Conservation (phyloP, 805 yeast genomes). For the Starmerella geochares region DNA sequence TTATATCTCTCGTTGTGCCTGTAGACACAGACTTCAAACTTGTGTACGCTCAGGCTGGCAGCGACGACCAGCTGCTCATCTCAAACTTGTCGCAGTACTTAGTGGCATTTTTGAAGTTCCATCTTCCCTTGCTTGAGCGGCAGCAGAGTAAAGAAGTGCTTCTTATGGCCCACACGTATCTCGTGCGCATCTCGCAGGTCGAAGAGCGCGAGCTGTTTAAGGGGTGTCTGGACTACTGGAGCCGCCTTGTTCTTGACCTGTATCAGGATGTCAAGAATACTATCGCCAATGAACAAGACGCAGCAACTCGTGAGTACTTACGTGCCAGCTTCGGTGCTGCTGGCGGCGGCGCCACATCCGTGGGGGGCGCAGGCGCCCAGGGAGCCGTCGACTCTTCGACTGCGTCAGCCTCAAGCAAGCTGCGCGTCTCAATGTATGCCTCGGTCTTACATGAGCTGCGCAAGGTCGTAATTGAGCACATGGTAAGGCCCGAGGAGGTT, state of each 20-base stretch:
- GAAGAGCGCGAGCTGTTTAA: slow-evolving; percentile 95
- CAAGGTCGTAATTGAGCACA: slow-evolving; percentile 86
- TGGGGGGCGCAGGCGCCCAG: slow-evolving; percentile 33
- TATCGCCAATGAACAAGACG: slow-evolving; percentile 62
- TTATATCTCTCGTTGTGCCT: slow-evolving; percentile 60
- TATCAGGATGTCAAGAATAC: slow-evolving; percentile 76
- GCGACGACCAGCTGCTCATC: slow-evolving; percentile 82
- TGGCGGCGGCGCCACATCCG: slow-evolving; percentile 27
- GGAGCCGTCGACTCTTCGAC: slow-evolving; percentile 71
- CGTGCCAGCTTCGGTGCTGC: slow-evolving; percentile 28
- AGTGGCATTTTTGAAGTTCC: slow-evolving; percentile 71
- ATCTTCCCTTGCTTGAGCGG: slow-evolving; percentile 45
- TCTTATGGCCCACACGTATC: slow-evolving; percentile 63
- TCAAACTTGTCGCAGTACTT: slow-evolving; percentile 92
- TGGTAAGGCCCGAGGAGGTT: slow-evolving; percentile 98
- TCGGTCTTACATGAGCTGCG: slow-evolving; percentile 71
- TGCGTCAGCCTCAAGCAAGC: slow-evolving; percentile 19
- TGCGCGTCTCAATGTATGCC: slow-evolving; percentile 78
- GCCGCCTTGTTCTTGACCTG: slow-evolving; percentile 67
- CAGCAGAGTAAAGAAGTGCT: slow-evolving; percentile 51
- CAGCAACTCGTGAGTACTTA: slow-evolving; percentile 55
- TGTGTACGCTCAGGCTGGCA: slow-evolving; percentile 62
- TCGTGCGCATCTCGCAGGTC: slow-evolving; percentile 74
- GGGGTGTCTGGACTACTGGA: slow-evolving; percentile 93
- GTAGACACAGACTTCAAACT: slow-evolving; percentile 57